These are phyloP conservation scores for Ophiosphaerella narmari DNA, from an alignment of 2,329 filamentous ascomycete species.

Conservation along the genomic window DNA sequence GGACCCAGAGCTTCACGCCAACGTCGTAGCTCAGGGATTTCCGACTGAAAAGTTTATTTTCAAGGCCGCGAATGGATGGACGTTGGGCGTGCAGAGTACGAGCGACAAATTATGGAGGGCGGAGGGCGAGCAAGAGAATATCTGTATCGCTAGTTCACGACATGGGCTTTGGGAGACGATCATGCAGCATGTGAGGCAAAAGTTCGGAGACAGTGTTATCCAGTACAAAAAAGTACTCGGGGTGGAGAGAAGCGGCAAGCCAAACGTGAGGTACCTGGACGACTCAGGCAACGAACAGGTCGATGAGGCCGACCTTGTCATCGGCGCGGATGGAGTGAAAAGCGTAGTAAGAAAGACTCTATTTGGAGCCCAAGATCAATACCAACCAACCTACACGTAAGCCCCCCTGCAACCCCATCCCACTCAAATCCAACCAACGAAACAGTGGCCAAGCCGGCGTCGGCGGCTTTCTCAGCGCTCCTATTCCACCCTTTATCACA, in stretches of 20 bases:
- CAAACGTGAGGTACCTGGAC: constrained; percentile 10
- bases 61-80: constrained; percentile 24
- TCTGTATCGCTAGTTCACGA: constrained; percentile 22
- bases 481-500: constrained; percentile 35
- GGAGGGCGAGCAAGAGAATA: constrained; percentile 11
- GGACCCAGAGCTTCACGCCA: constrained; percentile 15
- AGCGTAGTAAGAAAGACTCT: constrained; percentile 26
- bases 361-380: constrained; percentile 20
- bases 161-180: constrained; percentile 31
- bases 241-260: constrained; percentile 3
- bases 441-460: constrained; percentile 43
- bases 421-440: not conserved
- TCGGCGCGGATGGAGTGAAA: constrained; percentile 37
- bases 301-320: constrained; percentile 32
- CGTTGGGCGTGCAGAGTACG: constrained; percentile 17
- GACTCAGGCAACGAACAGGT: constrained; percentile 10
- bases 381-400: constrained; percentile 22
- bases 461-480: constrained; percentile 51
- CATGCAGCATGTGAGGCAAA: constrained; percentile 7
- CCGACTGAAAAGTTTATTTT: constrained; percentile 22
- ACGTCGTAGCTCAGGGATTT: constrained; percentile 26
- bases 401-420: not conserved
- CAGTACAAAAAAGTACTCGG: constrained; percentile 17
- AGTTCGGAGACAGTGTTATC: constrained; percentile 9
- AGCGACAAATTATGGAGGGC: constrained; percentile 10